phyloP scores from a whole-genome alignment of 768 basidiomycete species.

The Russula foetens region DNA sequence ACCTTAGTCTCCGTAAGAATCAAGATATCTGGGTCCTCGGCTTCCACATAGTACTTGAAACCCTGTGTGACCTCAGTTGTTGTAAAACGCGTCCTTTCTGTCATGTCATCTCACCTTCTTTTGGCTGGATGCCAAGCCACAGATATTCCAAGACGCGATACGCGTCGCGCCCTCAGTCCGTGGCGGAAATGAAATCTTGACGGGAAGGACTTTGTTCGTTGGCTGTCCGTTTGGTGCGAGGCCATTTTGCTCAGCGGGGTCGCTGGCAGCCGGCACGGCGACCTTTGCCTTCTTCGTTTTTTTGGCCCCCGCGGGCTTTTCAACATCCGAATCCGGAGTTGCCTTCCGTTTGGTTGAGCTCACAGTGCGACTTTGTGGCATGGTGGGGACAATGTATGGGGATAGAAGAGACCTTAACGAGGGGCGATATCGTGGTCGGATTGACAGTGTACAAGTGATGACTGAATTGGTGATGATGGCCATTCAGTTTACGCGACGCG shows the following conservation, averaged over 20 bases:
- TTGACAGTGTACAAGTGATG: not conserved
- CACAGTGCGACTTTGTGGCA: conserved; percentile 9
- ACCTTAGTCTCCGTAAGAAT: conserved; percentile 86
- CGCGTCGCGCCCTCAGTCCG: conserved; percentile 40
- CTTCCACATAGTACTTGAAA: conserved; percentile 73
- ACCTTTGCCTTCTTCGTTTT: conserved; percentile 13
- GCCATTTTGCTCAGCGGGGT: not conserved
- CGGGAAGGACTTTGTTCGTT: conserved; percentile 68
- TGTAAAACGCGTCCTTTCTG: not conserved
- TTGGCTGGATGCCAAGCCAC: conserved; percentile 62
- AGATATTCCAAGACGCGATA: conserved; percentile 74
- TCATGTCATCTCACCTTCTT: conserved; percentile 52
- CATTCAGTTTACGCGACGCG: conserved; percentile 3
- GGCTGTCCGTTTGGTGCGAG: conserved; percentile 45
- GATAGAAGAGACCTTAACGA: not conserved
- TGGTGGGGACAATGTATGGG: not conserved
- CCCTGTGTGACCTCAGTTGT: conserved; percentile 37
- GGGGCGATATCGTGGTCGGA: not conserved
- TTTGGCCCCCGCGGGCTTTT: not conserved
- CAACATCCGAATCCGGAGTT: not conserved
- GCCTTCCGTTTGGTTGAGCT: conserved; percentile 16
- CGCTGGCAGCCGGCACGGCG: not conserved
- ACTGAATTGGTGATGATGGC: not conserved
- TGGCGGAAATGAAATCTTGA: conserved; percentile 47
- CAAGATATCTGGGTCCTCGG: conserved; percentile 80